Evolutionary conservation across 345 rosid genomes (phyloP), one percentile per base, ranked within the genome.

Genomic region (Trapa incisa): DNA sequence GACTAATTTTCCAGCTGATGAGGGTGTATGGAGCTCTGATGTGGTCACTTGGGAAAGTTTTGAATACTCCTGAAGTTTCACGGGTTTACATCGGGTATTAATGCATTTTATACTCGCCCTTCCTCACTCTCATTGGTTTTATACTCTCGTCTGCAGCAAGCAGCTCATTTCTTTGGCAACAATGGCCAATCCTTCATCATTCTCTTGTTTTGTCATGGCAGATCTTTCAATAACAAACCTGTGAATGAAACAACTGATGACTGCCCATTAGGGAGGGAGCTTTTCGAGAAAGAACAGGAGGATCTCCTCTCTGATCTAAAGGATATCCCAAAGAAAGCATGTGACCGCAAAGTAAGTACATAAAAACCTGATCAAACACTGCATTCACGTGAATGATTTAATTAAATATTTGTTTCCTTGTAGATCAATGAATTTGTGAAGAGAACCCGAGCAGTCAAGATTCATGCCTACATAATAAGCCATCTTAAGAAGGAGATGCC

Each of bases 21-120:
- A 91, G 97, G 80, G 99, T 94, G 33, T 89, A 94, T 80, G 99
- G 99, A 76, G 97, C 96, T 61, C 76, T 94, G 65, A 91, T 94
- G 96, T 94, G 97, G 97, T 94, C 99, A 50, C 95, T 94, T 15
- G 96, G 99, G 68, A 94, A 91, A 82, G 99, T 94, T 74, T 79
- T 94, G 16, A 91, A 89, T 71, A 91, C 96, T 71, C 97, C 97
- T 45, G 99, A 91, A 82, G 99, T 91, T 74, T 60, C 37, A 71
- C 97, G 97, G 67, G 97, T 94, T 70, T 94, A 94, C 79, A 89
- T 91, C 68, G 97, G 99, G 99, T 94, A 80, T 37, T 38, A 53
- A 7, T 63, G 9, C 45, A 14, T 5, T 37, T 37, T 6, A 14
- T 17, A 9, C 16, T 12, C 12, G 11, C n/a, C 8, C 41, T 61